Evolutionary conservation across 179 eudicot species (phyloP), one percentile per base, ranked within the genome.

Genomic region (Gypsophila paniculata): DNA sequence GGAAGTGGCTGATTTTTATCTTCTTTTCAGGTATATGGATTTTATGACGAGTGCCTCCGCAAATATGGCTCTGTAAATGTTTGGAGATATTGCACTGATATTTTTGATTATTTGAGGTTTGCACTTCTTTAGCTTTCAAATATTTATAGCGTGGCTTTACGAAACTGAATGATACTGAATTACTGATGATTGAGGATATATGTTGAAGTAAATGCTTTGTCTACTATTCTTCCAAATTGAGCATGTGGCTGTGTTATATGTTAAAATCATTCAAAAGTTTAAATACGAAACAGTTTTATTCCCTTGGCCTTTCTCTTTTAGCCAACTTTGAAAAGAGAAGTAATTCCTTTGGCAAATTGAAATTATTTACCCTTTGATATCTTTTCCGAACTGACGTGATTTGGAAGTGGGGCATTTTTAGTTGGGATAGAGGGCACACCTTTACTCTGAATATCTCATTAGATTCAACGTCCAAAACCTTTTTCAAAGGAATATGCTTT

Each of bases 21-120:
- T 15, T n/a, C 36, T 74, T 77, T 63, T 70, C 91, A 91, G 99
- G 93, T 90, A 39, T 94, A 91, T 80, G 99, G 99, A 78, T 91
- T 94, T 85, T 94, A 94, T 78, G 96, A 92, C 64, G 99, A 94
- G 82, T 94, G 97, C 80, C 83, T 87, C 22, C 87, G 96, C 62
- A 94, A 94, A 80, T 94, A 94, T 85, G 99, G 99, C 72, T 88
- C 99, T 67, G 90, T 78, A 61, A 88, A 89, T 81, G 97, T 94
- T 54, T 94, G 97, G 99, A 90, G 91, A 92, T 92, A 92, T 65
- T 94, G 99, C 88, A 92, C 97, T 6, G 96, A 92, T 54, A 82
- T 94, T 69, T 94, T 94, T 76, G 99, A 94, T 84, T 94, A 94
- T 78, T 75, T 94, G 69, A 91, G 99, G 99, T 94, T 76, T 83